Evolutionary conservation across 2,329 filamentous ascomycete genomes (phyloP).

Genomic region (Colletotrichum noveboracense): DNA sequence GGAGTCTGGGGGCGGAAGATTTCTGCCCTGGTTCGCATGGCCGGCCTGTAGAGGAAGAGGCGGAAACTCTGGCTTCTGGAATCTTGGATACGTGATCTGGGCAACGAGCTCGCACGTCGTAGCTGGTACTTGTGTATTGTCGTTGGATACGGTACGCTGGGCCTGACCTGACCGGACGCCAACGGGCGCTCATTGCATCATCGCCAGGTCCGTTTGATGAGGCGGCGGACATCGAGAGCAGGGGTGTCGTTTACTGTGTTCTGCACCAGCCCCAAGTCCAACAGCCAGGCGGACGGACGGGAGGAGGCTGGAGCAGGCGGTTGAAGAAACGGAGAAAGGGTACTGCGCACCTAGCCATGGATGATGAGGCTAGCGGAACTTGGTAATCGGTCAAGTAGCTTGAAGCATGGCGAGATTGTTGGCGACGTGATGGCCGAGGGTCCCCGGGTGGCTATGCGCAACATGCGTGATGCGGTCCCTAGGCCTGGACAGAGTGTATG

Average conservation of each 20-base stretch:
- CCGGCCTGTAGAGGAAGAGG: not conserved
- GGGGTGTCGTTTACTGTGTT: not conserved
- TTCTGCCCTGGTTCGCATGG: slow-evolving; percentile 8
- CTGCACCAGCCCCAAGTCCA: not conserved
- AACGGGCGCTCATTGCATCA: slow-evolving; percentile 1
- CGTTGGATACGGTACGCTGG: not conserved
- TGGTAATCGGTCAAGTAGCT: not conserved
- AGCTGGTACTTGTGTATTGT: not conserved
- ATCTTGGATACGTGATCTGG: not conserved
- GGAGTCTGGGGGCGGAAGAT: not conserved
- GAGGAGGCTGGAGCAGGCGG: not conserved
- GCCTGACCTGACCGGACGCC: not conserved
- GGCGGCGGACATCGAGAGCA: not conserved
- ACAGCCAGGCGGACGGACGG: not conserved
- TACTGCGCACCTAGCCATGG: not conserved
- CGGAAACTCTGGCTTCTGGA: not conserved
- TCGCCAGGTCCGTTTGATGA: not conserved
- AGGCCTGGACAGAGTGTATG: not conserved
- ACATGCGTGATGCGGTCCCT: not conserved
- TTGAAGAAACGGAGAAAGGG: not conserved
- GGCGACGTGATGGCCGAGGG: not conserved
- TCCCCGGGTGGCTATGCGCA: not conserved
- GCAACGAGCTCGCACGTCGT: not conserved
- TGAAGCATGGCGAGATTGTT: not conserved
- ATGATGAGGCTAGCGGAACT: not conserved